Evolutionary conservation across 306 rosid species (phyloP).

Genomic region (Ceratonia siliqua): DNA sequence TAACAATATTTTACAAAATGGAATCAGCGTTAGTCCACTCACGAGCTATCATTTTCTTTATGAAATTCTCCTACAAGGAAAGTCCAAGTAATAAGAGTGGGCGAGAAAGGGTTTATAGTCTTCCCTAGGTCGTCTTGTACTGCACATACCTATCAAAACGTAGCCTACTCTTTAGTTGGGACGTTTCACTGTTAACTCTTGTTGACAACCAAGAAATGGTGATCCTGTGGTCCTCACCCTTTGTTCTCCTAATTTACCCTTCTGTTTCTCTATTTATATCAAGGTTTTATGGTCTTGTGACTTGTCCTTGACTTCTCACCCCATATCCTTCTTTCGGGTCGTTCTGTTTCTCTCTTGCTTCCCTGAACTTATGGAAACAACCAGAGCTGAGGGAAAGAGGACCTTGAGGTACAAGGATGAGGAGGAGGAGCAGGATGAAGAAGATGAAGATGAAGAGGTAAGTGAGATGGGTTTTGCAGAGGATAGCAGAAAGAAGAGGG

Average conservation of each 20-base stretch:
- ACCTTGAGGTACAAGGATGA: slow-evolving; percentile 40
- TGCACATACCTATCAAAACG: slow-evolving; percentile 27
- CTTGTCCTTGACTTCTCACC: slow-evolving; percentile 31
- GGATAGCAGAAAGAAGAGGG: slow-evolving; percentile 55
- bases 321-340: slow-evolving; percentile 19
- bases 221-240: slow-evolving; percentile 56
- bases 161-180: slow-evolving; percentile 25
- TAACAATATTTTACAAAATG: not conserved
- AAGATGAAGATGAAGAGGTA: slow-evolving; percentile 17
- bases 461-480: slow-evolving; percentile 40
- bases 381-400: slow-evolving; percentile 68
- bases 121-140: slow-evolving; percentile 34
- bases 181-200: slow-evolving; percentile 33
- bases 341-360: slow-evolving; percentile 23
- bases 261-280: slow-evolving; percentile 22
- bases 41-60: slow-evolving; percentile 15
- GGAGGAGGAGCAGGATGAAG: slow-evolving; percentile 41
- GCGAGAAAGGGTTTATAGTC: slow-evolving; percentile 11
- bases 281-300: slow-evolving; percentile 17
- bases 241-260: slow-evolving; percentile 28
- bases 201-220: slow-evolving; percentile 32
- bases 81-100: slow-evolving; percentile 27
- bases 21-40: slow-evolving; percentile 19
- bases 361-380: slow-evolving; percentile 54
- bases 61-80: slow-evolving; percentile 27